phyloP scores from a whole-genome alignment of 2,329 filamentous ascomycete genomes.

The Colletotrichum costaricense region DNA sequence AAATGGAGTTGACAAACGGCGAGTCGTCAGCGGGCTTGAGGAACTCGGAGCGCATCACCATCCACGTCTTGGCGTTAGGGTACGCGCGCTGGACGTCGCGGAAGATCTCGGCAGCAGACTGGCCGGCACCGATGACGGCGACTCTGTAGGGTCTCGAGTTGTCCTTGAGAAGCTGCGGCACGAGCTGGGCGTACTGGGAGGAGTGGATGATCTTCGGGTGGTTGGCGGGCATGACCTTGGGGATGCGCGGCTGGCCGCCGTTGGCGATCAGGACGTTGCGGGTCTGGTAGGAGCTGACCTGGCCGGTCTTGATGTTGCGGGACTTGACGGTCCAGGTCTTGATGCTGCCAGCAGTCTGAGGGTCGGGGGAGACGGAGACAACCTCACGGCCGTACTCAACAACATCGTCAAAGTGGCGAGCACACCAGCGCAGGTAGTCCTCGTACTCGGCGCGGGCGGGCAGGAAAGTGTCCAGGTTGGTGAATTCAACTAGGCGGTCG shows the following conservation, averaged over 20 bases:
- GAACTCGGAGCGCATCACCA: conserved; percentile 87
- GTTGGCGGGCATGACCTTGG: conserved; percentile 73
- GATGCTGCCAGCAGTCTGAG: conserved; percentile 56
- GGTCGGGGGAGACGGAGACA: conserved; percentile 70
- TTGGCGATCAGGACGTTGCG: conserved; percentile 74
- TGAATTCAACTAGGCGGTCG: conserved; percentile 86
- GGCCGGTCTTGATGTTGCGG: conserved; percentile 68
- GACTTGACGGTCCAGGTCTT: conserved; percentile 77
- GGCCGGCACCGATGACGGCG: conserved; percentile 88
- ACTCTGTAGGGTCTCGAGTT: conserved; percentile 73
- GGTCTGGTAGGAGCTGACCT: conserved; percentile 62
- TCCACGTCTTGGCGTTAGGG: conserved; percentile 79
- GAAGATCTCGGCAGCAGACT: conserved; percentile 96
- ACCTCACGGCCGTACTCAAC: conserved; percentile 86
- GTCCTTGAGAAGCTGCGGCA: conserved; percentile 69
- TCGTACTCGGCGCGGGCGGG: conserved; percentile 91
- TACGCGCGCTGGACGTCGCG: conserved; percentile 86
- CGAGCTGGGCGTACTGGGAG: conserved; percentile 80
- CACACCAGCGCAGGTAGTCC: conserved; percentile 95
- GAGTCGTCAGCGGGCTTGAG: conserved; percentile 94
- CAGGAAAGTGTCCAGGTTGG: conserved; percentile 89
- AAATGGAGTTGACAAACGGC: conserved; percentile 97
- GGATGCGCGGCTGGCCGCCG: conserved; percentile 75
- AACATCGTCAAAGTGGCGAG: conserved; percentile 77
- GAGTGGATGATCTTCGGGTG: conserved; percentile 87